A percentile compares a stretch with the other conserved stretches of the same genome.
Conservation (phyloP, 345 rosid genomes). For the Reutealis trisperma region DNA sequence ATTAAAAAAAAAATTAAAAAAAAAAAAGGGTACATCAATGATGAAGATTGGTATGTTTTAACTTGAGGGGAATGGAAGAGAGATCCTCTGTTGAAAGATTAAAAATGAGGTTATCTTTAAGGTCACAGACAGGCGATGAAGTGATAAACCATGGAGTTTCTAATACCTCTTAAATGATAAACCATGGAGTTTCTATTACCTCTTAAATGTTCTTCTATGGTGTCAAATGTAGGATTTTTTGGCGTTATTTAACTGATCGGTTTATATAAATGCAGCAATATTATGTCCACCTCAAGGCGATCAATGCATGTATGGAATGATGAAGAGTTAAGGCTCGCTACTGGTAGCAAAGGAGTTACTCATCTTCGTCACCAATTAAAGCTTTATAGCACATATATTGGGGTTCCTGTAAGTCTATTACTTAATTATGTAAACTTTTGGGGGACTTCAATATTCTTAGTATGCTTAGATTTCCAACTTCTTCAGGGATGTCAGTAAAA, state of each 20-base stretch:
- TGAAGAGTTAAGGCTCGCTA: conserved; percentile 71
- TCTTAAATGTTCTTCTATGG: not conserved
- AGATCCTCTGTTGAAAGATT: not conserved
- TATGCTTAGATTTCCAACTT: not conserved
- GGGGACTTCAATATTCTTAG: not conserved
- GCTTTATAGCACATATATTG: conserved; percentile 74
- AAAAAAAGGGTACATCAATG: too few relatives aligned
- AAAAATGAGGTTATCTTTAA: not conserved
- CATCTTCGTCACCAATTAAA: conserved; percentile 60
- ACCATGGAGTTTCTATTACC: not conserved
- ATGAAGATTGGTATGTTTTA: not conserved
- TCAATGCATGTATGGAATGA: conserved; percentile 53
- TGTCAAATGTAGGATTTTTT: conserved; percentile 6
- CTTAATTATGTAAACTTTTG: too few relatives aligned
- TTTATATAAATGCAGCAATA: conserved; percentile 30
- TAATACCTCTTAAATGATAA: not conserved
- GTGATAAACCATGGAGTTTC: not conserved
- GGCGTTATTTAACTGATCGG: conserved; percentile 9
- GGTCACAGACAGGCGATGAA: not conserved
- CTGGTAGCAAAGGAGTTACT: conserved; percentile 54
- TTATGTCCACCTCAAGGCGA: conserved; percentile 35
- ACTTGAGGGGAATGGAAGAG: not conserved
- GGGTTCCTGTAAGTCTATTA: conserved; percentile 52
- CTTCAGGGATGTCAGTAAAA: not conserved
- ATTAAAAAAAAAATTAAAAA: too few relatives aligned